A percentile compares a stretch with the other conserved stretches of the same genome.
Evolutionary conservation across 108 stramenopile genomes (phyloP).

Genomic region (Seminavis robusta): DNA sequence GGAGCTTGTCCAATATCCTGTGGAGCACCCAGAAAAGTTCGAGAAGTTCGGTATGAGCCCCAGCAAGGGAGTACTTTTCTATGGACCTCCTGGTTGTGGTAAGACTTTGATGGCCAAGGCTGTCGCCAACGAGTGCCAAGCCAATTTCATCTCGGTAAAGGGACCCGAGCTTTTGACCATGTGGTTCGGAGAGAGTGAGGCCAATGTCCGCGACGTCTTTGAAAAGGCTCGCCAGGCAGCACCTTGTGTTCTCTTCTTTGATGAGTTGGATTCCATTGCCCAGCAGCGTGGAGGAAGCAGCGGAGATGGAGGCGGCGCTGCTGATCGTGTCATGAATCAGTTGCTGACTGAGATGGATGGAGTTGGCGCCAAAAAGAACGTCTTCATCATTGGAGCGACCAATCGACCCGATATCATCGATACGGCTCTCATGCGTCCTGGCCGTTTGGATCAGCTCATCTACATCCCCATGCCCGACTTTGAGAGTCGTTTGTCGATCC

Average conservation of each 20-base stretch:
- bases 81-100: conserved; percentile 99
- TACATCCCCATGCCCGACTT: conserved; percentile 99
- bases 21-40: conserved; percentile 99
- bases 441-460: conserved; percentile 99
- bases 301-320: conserved; percentile 99
- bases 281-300: conserved; percentile 91
- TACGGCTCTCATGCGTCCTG: conserved; percentile 99
- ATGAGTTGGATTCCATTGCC: conserved; percentile 99
- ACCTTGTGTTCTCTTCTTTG: conserved; percentile 99
- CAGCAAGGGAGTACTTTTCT: conserved; percentile 98
- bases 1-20: conserved; percentile 99
- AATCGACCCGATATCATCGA: conserved; percentile 99
- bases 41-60: conserved; percentile 99
- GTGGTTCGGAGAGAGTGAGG: conserved; percentile 99
- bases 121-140: conserved; percentile 99
- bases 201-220: conserved; percentile 99
- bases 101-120: conserved; percentile 99
- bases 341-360: conserved; percentile 99
- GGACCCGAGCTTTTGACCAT: conserved; percentile 99
- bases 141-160: conserved; percentile 98
- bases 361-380: conserved; percentile 99
- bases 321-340: conserved; percentile 99
- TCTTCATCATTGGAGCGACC: conserved; percentile 99
- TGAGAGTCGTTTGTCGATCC: conserved; percentile 93
- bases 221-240: conserved; percentile 99